These are phyloP conservation scores for Paramecium tetraurelia DNA, from an alignment of 73 alveolate species.

Conservation along the genomic window DNA sequence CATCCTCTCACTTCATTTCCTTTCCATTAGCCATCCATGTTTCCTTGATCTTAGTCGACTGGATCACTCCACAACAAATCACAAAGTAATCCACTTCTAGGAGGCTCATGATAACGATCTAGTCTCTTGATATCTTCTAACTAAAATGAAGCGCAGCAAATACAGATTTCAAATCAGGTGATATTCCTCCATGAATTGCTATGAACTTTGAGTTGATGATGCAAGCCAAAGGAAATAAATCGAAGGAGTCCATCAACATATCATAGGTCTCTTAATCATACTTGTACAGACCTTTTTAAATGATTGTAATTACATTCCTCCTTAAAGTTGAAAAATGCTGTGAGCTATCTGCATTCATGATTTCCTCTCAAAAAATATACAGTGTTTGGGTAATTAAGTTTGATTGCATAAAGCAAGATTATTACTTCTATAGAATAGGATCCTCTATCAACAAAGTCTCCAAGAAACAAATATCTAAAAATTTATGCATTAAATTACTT, in stretches of 20 bases:
- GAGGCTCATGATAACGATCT: slow-evolving; percentile 80
- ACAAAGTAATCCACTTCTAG: slow-evolving; percentile 80
- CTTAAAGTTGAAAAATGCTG: slow-evolving; percentile 85
- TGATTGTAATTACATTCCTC: slow-evolving; percentile 62
- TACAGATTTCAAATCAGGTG: slow-evolving; percentile 76
- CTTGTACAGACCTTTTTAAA: slow-evolving; percentile 33
- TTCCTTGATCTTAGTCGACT: slow-evolving; percentile 80
- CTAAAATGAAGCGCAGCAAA: background rate
- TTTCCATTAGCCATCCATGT: slow-evolving; percentile 62
- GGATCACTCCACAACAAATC: slow-evolving; percentile 90
- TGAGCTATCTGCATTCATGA: slow-evolving; percentile 90
- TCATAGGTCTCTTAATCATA: slow-evolving; percentile 78
- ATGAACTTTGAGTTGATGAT: slow-evolving; percentile 74
- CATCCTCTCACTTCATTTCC: slow-evolving; percentile 82
- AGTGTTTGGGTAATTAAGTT: slow-evolving; percentile 80
- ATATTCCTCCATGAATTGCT: slow-evolving; percentile 85
- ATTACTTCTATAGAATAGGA: slow-evolving; percentile 88
- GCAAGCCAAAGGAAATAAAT: slow-evolving; percentile 78
- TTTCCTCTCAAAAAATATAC: slow-evolving; percentile 86
- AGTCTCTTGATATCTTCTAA: slow-evolving; percentile 77
- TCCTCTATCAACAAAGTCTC: slow-evolving; percentile 97
- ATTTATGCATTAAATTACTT: background rate
- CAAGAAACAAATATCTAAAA: slow-evolving; percentile 84
- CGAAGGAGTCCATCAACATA: slow-evolving; percentile 79
- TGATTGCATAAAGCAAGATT: slow-evolving; percentile 76